Base-by-base conservation (phyloP, 148 eudicot genomes). In the Cornus florida region DNA sequence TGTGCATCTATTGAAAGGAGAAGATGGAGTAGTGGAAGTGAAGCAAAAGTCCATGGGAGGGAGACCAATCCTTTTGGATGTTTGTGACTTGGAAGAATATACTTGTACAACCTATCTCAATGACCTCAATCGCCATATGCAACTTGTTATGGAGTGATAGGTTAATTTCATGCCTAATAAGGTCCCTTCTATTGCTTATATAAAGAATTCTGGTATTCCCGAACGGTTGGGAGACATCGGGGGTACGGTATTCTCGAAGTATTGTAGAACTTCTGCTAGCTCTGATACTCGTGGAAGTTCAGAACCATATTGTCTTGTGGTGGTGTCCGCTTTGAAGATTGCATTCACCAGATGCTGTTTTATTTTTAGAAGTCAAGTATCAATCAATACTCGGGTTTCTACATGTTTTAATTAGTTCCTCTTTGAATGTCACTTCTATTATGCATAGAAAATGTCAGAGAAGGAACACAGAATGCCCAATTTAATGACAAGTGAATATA, bases 71-170 rank as follows among this genome's bases (percentile, higher is more conserved):
- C 50, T 92, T 57, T 22, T 90, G 67, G 97, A 95, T 23, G 88
- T 91, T 9, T 94, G 93, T 82, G 95, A 94, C 86, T 70, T 90
- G 67, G 98, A 92, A 50, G 92, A 86, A 19, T 95, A 95, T 76
- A 90, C 92, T 67, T 64, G 84, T 65, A 82, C 97, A 2, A 90
- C 85, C 73, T 95, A 93, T 77, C 86, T 93, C 39, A 84, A 90
- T 23, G 97, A 93, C 86, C 92, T 95, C 57, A 83, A 88, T 80
- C 97, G 98, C 65, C 97, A 95, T 77, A 90, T 80, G 88, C 88
- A 93, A 79, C 92, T 95, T 14, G 89, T 92, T 73, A 83, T 95
- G 94, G 97, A 95, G 86, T 91, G 77, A 88, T 35, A 35, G 28
- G 28, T 28, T 28, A 28, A 28, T 28, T 28, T 28, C 28, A 28